Evolutionary conservation across 2,329 filamentous ascomycete species (phyloP).

Genomic region (Phaeosphaeriaceae sp.): DNA sequence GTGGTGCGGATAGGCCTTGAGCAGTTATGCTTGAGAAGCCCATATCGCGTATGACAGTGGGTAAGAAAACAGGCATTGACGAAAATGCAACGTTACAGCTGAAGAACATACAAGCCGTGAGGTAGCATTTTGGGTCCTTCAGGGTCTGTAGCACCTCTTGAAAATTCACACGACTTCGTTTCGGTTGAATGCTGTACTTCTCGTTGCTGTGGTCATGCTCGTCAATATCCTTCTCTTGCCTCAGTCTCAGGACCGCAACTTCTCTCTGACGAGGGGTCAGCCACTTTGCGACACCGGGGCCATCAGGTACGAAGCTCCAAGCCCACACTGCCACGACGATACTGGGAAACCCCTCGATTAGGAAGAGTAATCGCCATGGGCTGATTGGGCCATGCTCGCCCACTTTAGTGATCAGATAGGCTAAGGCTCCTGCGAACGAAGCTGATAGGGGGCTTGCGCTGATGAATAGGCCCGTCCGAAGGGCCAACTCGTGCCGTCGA

Average conservation of each 20-base stretch:
- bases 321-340: conserved; percentile 77
- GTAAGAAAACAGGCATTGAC: conserved; percentile 86
- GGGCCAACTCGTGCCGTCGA: conserved; percentile 75
- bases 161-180: conserved; percentile 56
- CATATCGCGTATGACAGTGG: conserved; percentile 80
- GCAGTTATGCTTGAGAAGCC: conserved; percentile 72
- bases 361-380: conserved; percentile 84
- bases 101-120: conserved; percentile 85
- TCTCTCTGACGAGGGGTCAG: conserved; percentile 58
- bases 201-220: conserved; percentile 38
- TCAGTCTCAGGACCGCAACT: conserved; percentile 74
- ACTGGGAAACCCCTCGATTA: conserved; percentile 85
- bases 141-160: conserved; percentile 67
- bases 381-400: conserved; percentile 73
- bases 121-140: conserved; percentile 73
- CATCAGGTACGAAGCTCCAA: conserved; percentile 79
- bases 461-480: conserved; percentile 85
- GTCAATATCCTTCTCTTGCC: conserved; percentile 55
- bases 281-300: conserved; percentile 61
- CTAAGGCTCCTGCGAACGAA: conserved; percentile 78
- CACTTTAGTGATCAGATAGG: conserved; percentile 78
- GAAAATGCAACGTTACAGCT: conserved; percentile 87
- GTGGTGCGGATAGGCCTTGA: conserved; percentile 82
- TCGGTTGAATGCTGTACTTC: conserved; percentile 22
- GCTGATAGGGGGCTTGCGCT: conserved; percentile 72